Evolutionary conservation across 2,329 filamentous ascomycete genomes (phyloP), one percentile per base, ranked within the genome.

Genomic region (Ophiocordyceps camponoti-leonardi): DNA sequence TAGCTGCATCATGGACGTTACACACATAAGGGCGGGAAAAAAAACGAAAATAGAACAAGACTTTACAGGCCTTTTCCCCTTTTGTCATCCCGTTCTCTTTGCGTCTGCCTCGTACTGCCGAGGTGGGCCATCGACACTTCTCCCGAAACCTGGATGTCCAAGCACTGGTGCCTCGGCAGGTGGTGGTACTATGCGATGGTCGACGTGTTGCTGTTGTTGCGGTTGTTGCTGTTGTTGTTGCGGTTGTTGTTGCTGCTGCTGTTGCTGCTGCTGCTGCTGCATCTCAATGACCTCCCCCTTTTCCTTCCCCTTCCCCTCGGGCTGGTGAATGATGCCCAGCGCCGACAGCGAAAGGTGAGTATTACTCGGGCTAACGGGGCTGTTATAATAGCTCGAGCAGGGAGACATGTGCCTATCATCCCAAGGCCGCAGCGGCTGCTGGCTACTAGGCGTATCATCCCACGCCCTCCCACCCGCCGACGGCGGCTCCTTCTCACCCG

Each of bases 381-480:
- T 78, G 56, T 65, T 75, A 59, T 69, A 79, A 48, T 76, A 72
- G 39, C 73, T 77, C 19, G 65, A 67, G 54, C 79, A 80, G 0
- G 77, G 76, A 4, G 73, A 77, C 50, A 77, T 69, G 58, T 78
- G 75, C 7, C 64, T 67, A 60, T 49, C 63, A 66, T 0, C 53
- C 48, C 48, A 59, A 60, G 42, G 68, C 65, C 2, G 64, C 63
- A 41, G 55, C 56, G 2, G 61, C 63, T 42, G 67, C 18, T 39
- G 35, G 35, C 35, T 72, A 47, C 68, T 51, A 0, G 67, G 75
- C 23, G 68, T 75, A 49, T 73, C 69, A 22, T 71, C 68, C 72
- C 73, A 77, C 28, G 66, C 63, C 31, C 54, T 61, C 11, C 75
- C 58, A 0, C 31, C 31, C 31, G 40, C 40, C 16, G 75, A 73